phyloP scores from a whole-genome alignment of 2,329 filamentous ascomycete genomes.

The Xylariales sp. region DNA sequence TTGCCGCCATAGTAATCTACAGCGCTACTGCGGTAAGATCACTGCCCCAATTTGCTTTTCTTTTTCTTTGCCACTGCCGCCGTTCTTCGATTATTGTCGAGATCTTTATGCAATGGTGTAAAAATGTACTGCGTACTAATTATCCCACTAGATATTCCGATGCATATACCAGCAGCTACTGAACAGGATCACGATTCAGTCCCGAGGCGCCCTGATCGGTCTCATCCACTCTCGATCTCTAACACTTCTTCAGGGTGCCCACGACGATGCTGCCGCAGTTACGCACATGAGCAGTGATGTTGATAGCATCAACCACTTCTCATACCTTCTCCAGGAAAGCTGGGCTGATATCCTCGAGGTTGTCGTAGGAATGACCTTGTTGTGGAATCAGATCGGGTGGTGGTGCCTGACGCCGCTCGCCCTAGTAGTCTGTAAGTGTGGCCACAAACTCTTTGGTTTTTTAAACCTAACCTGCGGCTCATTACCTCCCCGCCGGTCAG shows the following conservation, averaged over 20 bases:
- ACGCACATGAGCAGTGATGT: constrained; percentile 6
- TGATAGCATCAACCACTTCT: not conserved
- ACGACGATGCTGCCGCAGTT: constrained; percentile 6
- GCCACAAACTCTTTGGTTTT: too few relatives aligned
- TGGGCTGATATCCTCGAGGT: not conserved
- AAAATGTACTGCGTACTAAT: too few relatives aligned
- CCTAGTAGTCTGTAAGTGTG: constrained; percentile 1
- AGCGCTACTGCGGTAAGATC: constrained; percentile 29
- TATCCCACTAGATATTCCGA: constrained; percentile 1
- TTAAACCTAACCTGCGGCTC: too few relatives aligned
- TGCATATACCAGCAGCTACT: constrained; percentile 1
- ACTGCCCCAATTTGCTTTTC: too few relatives aligned
- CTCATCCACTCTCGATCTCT: constrained; percentile 6
- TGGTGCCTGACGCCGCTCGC: constrained; percentile 3
- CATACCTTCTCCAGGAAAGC: not conserved
- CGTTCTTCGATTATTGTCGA: too few relatives aligned
- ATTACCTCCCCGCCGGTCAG: too few relatives aligned
- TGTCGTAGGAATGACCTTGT: constrained; percentile 1
- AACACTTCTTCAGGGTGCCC: constrained; percentile 1
- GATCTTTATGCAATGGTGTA: too few relatives aligned
- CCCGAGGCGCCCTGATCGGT: constrained; percentile 2
- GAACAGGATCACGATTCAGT: not conserved
- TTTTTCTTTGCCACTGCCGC: too few relatives aligned
- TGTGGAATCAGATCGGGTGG: constrained; percentile 4
- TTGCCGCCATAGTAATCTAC: constrained; percentile 28